Percentiles rank a stretch among this genome's conserved stretches.
These are phyloP conservation scores for Penicillium simplicissimum DNA, from an alignment of 495 filamentous ascomycete species.

Conservation along the genomic window DNA sequence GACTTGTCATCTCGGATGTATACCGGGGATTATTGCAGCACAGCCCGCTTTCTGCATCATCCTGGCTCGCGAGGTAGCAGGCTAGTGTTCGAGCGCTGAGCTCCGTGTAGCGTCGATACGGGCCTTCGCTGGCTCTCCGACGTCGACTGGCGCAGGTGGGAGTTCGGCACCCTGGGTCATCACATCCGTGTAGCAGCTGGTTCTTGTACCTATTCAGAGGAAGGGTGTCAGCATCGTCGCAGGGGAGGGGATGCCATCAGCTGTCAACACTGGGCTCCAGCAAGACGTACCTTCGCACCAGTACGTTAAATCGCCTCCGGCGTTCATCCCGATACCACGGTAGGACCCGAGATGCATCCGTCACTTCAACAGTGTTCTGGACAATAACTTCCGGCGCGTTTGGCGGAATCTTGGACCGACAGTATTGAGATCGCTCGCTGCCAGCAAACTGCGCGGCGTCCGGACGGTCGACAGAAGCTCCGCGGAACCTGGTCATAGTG, in stretches of 20 bases:
- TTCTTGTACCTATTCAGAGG: slow-evolving; percentile 63
- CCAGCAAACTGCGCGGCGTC: slow-evolving; percentile 30
- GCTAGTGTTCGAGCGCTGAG: slow-evolving; percentile 75
- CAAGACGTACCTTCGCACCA: slow-evolving; percentile 51
- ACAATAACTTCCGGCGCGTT: slow-evolving; percentile 50
- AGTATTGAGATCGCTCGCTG: slow-evolving; percentile 33
- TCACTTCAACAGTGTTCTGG: slow-evolving; percentile 52
- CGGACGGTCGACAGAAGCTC: slow-evolving; percentile 45
- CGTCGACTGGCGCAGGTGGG: slow-evolving; percentile 80
- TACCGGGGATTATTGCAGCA: slow-evolving; percentile 58
- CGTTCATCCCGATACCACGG: slow-evolving; percentile 52
- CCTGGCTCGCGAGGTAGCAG: slow-evolving; percentile 73
- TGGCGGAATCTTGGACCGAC: slow-evolving; percentile 47
- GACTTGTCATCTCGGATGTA: slow-evolving; percentile 30
- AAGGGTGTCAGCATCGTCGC: neutral
- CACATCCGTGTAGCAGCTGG: slow-evolving; percentile 83
- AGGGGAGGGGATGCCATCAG: slow-evolving; percentile 12
- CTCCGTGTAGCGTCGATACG: slow-evolving; percentile 70
- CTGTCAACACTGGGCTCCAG: slow-evolving; percentile 3
- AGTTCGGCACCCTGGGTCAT: slow-evolving; percentile 66
- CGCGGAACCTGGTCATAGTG: slow-evolving; percentile 51
- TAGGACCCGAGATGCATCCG: slow-evolving; percentile 46
- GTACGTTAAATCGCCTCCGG: slow-evolving; percentile 50
- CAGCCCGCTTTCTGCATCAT: slow-evolving; percentile 72
- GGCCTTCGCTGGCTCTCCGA: slow-evolving; percentile 62